Percentiles rank a stretch among this genome's conserved stretches.
These are phyloP conservation scores for Mucor sp. DNA, from an alignment of 371 early-diverging fungal genomes.

Conservation along the genomic window DNA sequence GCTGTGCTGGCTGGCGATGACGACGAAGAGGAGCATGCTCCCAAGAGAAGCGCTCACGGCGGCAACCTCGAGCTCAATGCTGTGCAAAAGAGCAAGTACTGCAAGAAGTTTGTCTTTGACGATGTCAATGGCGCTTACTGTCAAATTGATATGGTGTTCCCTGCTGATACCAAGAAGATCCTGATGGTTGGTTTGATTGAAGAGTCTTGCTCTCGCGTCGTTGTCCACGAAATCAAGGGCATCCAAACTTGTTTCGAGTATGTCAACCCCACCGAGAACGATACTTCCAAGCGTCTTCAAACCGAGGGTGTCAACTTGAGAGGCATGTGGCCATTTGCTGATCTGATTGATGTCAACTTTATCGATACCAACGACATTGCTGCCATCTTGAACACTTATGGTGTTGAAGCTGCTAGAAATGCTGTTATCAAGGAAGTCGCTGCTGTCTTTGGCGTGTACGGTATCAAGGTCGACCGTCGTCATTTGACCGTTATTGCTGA, in stretches of 20 bases:
- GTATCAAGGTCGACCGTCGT: slow-evolving; percentile 95
- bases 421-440: slow-evolving; percentile 97
- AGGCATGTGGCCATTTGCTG: slow-evolving; percentile 85
- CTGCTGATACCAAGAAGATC: slow-evolving; percentile 88
- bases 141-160: slow-evolving; percentile 82
- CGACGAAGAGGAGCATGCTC: slow-evolving; percentile 60
- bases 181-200: slow-evolving; percentile 92
- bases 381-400: slow-evolving; percentile 91
- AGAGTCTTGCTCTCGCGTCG: slow-evolving; percentile 61
- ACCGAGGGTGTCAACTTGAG: slow-evolving; percentile 93
- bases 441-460: slow-evolving; percentile 97
- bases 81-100: slow-evolving; percentile 60
- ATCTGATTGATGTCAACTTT: slow-evolving; percentile 82
- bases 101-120: slow-evolving; percentile 74
- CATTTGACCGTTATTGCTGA: slow-evolving; percentile 99
- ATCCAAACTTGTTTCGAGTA: slow-evolving; percentile 80
- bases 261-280: slow-evolving; percentile 76
- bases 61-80: slow-evolving; percentile 31
- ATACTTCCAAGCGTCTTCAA: slow-evolving; percentile 72
- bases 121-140: slow-evolving; percentile 71
- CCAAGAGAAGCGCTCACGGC: slow-evolving; percentile 28
- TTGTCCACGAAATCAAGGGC: slow-evolving; percentile 87
- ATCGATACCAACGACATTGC: slow-evolving; percentile 98
- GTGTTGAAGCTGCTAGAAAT: slow-evolving; percentile 98
- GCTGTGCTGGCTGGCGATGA: slow-evolving; percentile 54